Evolutionary conservation across 257 asterid genomes (phyloP).

Genomic region (Misopates orontium): DNA sequence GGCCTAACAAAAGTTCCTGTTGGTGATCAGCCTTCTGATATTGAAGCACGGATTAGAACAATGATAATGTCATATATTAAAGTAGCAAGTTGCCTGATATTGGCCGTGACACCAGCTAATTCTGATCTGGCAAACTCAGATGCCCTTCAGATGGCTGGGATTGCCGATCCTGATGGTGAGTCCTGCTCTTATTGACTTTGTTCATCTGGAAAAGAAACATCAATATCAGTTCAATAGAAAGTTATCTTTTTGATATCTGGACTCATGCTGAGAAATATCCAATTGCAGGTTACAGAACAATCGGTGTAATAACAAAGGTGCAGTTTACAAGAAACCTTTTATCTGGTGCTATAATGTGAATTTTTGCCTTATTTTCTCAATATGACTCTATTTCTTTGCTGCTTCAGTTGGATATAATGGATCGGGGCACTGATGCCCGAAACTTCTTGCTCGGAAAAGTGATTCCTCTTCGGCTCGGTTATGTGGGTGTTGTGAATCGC

Average conservation of each 20-base stretch:
- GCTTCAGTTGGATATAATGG: constrained; percentile 95
- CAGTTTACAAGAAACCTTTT: constrained; percentile 1
- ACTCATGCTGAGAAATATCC: constrained; percentile 29
- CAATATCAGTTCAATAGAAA: too few species aligned
- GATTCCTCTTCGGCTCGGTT: constrained; percentile 94
- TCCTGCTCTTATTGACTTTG: constrained; percentile 15
- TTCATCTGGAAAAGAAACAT: neutral
- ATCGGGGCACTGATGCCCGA: constrained; percentile 94
- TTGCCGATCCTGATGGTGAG: constrained; percentile 92
- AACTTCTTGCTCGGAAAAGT: constrained; percentile 94
- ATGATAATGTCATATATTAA: constrained; percentile 89
- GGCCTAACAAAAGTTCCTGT: constrained; percentile 95
- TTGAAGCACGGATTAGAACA: constrained; percentile 89
- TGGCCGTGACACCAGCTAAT: constrained; percentile 99
- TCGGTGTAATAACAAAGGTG: constrained; percentile 96
- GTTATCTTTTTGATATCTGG: constrained; percentile 12
- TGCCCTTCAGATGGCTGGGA: constrained; percentile 98
- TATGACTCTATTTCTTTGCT: constrained; percentile 21
- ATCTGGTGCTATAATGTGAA: neutral
- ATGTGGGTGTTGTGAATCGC: constrained; percentile 94
- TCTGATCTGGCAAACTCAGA: constrained; percentile 94
- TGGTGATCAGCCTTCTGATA: constrained; percentile 97
- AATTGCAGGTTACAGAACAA: constrained; percentile 85
- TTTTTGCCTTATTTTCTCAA: constrained; percentile 5
- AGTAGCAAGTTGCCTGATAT: constrained; percentile 68